Base-by-base conservation (phyloP, 306 rosid genomes). In the Bauhinia variegata region DNA sequence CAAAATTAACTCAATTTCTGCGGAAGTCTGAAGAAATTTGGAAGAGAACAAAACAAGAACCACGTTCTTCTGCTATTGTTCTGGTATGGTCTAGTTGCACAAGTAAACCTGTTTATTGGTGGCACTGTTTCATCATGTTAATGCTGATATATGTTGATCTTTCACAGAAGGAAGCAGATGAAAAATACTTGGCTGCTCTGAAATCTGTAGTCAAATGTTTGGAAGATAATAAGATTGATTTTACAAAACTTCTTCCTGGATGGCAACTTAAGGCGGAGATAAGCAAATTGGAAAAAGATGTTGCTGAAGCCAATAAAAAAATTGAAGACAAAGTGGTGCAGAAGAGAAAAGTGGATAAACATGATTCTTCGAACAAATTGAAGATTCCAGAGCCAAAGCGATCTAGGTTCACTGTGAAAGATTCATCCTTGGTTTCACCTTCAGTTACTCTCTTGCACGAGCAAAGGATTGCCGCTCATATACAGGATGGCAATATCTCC, bases 171-270 rank as follows among this genome's bases (percentile, higher is more conserved):
- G 69, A 54, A 75, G 80, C 79, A 47, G 33, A 72, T 77, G 84
- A 75, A 85, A 80, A 80, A 67, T 80, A 85, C 65, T 60, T 85
- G 32, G 67, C 74, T 82, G 84, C 78, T 82, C 66, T 85, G 82
- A 82, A 78, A 73, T 80, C 84, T 72, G 75, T 80, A 32, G 37
- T 75, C 32, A 77, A 57, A 51, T 82, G 86, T 72, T 80, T 82
- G 84, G 82, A 80, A 60, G 63, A 68, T 75, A 78, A 77, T 78
- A 72, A 75, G 58, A 65, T 85, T 70, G 91, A 82, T 68, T 58
- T 70, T 15, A 43, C 46, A 44, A 55, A 56, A 67, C 67, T 78
- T 78, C 78, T 82, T 72, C 87, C 91, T 39, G 86, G 70, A 34
- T 85, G 82, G 81, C 52, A 75, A 65, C 80, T 82, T 32, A 80